Percentiles rank a stretch among this genome's conserved stretches.
Conservation (phyloP, 148 eudicot genomes). For the Talinum fruticosum region DNA sequence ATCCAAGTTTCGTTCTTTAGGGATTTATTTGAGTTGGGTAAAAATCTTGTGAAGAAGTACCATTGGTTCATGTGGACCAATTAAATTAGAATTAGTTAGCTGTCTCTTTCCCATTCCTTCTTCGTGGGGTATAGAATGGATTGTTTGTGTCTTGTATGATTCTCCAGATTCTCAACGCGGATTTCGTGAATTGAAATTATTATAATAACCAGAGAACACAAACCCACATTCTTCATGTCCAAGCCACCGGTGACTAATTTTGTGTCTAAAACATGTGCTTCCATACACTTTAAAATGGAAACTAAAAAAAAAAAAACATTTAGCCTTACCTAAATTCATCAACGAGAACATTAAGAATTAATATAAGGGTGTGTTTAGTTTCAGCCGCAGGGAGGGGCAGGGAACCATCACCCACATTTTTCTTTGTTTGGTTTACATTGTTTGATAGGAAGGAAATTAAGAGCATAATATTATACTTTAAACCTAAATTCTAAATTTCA, state of each 20-base stretch:
- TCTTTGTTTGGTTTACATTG: no score
- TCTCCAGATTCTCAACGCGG: neutral
- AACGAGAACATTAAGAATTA: neutral
- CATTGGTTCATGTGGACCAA: constrained; percentile 6
- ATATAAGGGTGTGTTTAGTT: no score
- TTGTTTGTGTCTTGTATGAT: neutral
- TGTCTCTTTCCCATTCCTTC: neutral
- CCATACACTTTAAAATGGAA: neutral
- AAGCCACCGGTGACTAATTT: neutral
- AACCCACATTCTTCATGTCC: neutral
- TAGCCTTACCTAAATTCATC: neutral
- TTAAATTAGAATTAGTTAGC: neutral
- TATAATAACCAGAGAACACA: neutral
- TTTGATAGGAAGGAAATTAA: no score
- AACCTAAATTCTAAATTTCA: no score
- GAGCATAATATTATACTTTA: no score
- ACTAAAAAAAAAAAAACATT: neutral
- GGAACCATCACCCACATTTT: no score
- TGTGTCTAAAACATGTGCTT: neutral
- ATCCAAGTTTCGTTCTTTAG: no score
- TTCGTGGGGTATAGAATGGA: neutral
- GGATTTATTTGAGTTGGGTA: no score
- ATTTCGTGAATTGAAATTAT: neutral
- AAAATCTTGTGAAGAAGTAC: neutral
- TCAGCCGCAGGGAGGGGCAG: no score